phyloP scores from a whole-genome alignment of 768 basidiomycete genomes.

The Agrocybe pediades region DNA sequence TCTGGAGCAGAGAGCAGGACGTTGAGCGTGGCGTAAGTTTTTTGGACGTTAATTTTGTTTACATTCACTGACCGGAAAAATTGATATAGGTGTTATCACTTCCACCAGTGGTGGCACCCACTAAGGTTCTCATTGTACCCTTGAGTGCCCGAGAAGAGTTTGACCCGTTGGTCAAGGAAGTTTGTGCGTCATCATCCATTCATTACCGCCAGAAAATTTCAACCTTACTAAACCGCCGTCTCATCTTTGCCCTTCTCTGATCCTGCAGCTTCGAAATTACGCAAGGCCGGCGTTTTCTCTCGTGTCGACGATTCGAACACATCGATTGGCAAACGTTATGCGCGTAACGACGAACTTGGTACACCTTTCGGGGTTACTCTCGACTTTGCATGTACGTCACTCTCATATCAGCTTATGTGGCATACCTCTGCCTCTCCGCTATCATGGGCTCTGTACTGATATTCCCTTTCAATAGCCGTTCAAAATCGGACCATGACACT shows the following conservation, averaged over 20 bases:
- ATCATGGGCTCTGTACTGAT: slow-evolving; percentile 5
- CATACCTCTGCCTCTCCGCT: background rate
- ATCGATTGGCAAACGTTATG: slow-evolving; percentile 95
- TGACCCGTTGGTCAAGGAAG: slow-evolving; percentile 79
- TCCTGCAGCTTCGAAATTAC: slow-evolving; percentile 74
- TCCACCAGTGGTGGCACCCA: slow-evolving; percentile 88
- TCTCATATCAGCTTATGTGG: background rate
- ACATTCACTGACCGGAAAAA: slow-evolving; percentile 6
- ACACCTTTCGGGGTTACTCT: slow-evolving; percentile 96
- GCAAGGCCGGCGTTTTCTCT: slow-evolving; percentile 86
- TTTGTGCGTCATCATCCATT: slow-evolving; percentile 68
- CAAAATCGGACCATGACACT: slow-evolving; percentile 94
- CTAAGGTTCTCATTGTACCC: slow-evolving; percentile 96
- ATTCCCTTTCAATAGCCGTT: slow-evolving; percentile 54
- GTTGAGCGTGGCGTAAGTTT: slow-evolving; percentile 80
- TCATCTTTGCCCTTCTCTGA: background rate
- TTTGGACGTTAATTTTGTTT: slow-evolving; percentile 1
- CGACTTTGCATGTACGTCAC: slow-evolving; percentile 78
- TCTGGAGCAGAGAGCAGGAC: slow-evolving; percentile 94
- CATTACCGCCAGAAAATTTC: background rate
- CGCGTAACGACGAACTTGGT: slow-evolving; percentile 97
- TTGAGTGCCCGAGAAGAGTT: slow-evolving; percentile 86
- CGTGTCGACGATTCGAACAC: slow-evolving; percentile 95
- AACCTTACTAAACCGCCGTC: background rate
- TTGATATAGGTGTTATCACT: slow-evolving; percentile 79